Percentiles rank a stretch among this genome's conserved stretches.
phyloP scores from a whole-genome alignment of 805 yeast species.

The Candida insectorum region DNA sequence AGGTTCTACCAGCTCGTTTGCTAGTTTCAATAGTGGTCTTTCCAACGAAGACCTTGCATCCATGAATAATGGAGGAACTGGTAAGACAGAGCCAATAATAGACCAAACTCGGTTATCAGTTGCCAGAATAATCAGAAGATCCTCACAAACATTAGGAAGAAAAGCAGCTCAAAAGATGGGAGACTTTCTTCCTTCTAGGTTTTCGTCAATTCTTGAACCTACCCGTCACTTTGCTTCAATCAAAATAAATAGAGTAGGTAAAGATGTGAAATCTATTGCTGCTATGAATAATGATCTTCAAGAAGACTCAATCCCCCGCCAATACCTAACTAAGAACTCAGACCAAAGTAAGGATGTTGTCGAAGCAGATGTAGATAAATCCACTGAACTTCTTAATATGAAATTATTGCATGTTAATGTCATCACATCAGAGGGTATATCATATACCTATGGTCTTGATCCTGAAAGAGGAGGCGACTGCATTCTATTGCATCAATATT shows the following conservation, averaged over 20 bases:
- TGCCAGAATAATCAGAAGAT: conserved; percentile 70
- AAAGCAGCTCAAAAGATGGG: conserved; percentile 88
- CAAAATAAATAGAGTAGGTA: conserved; percentile 49
- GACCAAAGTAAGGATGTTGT: conserved; percentile 4
- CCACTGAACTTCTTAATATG: conserved; percentile 22
- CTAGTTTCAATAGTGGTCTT: conserved; percentile 29
- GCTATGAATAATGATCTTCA: conserved; percentile 40
- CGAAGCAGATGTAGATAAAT: conserved; percentile 10
- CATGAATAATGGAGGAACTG: conserved; percentile 8
- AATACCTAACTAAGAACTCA: conserved; percentile 18
- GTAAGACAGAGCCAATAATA: conserved; percentile 57
- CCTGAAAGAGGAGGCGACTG: conserved; percentile 94
- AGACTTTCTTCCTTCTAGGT: conserved; percentile 75
- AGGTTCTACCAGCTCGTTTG: conserved; percentile 32
- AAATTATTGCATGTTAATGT: conserved; percentile 54
- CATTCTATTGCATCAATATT: conserved; percentile 67
- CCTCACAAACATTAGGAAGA: conserved; percentile 74
- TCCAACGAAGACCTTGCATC: conserved; percentile 21
- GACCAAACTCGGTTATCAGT: conserved; percentile 70
- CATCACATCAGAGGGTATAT: conserved; percentile 77
- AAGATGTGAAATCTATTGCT: conserved; percentile 41
- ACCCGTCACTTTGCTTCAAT: conserved; percentile 88
- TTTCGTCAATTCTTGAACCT: conserved; percentile 83
- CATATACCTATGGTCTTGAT: conserved; percentile 76
- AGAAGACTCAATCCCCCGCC: conserved; percentile 29